Evolutionary conservation across 2,329 filamentous ascomycete genomes (phyloP).

Genomic region (Verticillium albo-atrum): DNA sequence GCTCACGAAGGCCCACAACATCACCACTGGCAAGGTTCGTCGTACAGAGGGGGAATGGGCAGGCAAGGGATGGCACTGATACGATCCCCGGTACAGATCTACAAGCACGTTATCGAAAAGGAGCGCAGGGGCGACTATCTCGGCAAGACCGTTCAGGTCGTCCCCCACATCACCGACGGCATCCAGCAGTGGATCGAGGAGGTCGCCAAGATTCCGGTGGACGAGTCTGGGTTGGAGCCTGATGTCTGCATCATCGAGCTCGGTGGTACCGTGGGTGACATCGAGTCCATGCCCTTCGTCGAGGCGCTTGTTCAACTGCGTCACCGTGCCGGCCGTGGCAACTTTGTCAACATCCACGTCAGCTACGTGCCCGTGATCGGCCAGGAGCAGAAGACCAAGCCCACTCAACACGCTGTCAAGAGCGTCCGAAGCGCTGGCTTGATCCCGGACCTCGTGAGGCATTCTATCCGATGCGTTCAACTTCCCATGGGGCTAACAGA

Average conservation of each 20-base stretch:
- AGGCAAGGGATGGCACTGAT: neutral
- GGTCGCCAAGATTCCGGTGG: slow-evolving; percentile 80
- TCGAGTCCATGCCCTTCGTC: slow-evolving; percentile 83
- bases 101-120: slow-evolving; percentile 78
- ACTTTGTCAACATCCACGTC: slow-evolving; percentile 87
- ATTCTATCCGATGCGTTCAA: neutral
- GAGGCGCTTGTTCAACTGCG: slow-evolving; percentile 80
- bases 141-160: slow-evolving; percentile 83
- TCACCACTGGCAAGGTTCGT: slow-evolving; percentile 78
- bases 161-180: slow-evolving; percentile 86
- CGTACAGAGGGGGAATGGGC: neutral
- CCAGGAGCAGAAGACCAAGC: slow-evolving; percentile 90
- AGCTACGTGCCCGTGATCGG: slow-evolving; percentile 72
- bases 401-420: slow-evolving; percentile 86
- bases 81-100: slow-evolving; percentile 50
- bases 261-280: slow-evolving; percentile 48
- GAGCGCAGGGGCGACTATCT: slow-evolving; percentile 70
- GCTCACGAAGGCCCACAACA: slow-evolving; percentile 84
- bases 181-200: slow-evolving; percentile 92
- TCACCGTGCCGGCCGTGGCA: slow-evolving; percentile 65
- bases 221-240: slow-evolving; percentile 75
- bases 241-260: slow-evolving; percentile 76
- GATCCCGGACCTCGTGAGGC: slow-evolving; percentile 60
- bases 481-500: neutral
- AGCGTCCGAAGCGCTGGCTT: slow-evolving; percentile 77